Conservation (phyloP, 2,329 filamentous ascomycete species). For the Stemphylium vesicarium region DNA sequence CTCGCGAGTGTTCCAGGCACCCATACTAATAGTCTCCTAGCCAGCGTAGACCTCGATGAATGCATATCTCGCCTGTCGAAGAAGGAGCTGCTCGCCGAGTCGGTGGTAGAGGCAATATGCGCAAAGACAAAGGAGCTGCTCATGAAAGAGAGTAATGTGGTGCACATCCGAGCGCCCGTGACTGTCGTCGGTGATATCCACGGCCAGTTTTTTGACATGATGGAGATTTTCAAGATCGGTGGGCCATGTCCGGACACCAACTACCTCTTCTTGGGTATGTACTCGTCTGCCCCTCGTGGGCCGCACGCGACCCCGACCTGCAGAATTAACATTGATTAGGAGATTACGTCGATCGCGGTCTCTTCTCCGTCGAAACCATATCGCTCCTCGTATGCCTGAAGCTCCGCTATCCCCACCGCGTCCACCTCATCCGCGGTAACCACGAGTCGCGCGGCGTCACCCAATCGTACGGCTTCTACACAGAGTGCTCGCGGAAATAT, state of each 20-base stretch:
- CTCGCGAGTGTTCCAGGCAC: slow-evolving; percentile 1
- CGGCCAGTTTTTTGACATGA: slow-evolving; percentile 97
- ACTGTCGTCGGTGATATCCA: slow-evolving; percentile 99
- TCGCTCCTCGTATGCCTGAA: slow-evolving; percentile 97
- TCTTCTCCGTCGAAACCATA: slow-evolving; percentile 99
- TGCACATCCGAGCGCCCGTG: slow-evolving; percentile 92
- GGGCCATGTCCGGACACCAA: slow-evolving; percentile 98
- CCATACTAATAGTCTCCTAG: slow-evolving; percentile 55
- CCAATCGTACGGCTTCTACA: slow-evolving; percentile 99
- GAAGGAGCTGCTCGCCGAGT: slow-evolving; percentile 95
- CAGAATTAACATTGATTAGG: slow-evolving; percentile 59
- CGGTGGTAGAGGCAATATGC: slow-evolving; percentile 98
- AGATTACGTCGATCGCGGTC: slow-evolving; percentile 96
- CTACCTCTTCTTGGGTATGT: slow-evolving; percentile 89
- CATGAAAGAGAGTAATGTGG: slow-evolving; percentile 99
- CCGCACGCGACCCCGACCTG: slow-evolving; percentile 28
- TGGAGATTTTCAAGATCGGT: slow-evolving; percentile 98
- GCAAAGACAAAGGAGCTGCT: slow-evolving; percentile 98
- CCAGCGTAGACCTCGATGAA: slow-evolving; percentile 97
- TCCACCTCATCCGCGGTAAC: slow-evolving; percentile 95
- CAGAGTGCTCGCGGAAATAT: slow-evolving; percentile 96
- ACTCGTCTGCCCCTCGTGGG: slow-evolving; percentile 6
- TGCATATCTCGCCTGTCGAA: slow-evolving; percentile 97
- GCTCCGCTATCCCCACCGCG: slow-evolving; percentile 91
- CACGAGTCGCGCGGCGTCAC: slow-evolving; percentile 98